Conservation (phyloP, 2,329 filamentous ascomycete genomes). For the Cordyceps cicadae region DNA sequence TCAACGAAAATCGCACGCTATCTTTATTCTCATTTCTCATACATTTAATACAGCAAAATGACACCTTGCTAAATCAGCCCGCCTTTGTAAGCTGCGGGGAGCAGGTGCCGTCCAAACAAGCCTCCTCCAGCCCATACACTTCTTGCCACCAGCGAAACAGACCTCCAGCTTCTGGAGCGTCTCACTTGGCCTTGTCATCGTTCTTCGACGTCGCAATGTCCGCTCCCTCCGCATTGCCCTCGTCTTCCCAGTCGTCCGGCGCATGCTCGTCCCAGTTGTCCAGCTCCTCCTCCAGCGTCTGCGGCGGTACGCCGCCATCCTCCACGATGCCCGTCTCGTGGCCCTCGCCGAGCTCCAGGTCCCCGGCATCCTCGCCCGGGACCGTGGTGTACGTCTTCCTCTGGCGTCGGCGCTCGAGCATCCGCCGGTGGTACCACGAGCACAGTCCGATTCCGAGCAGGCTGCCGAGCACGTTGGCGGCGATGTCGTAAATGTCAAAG, state of each 20-base stretch:
- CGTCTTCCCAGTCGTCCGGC: conserved; percentile 50
- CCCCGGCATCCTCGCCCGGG: conserved; percentile 52
- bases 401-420: conserved; percentile 78
- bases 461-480: conserved; percentile 79
- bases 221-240: conserved; percentile 29
- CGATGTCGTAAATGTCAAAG: conserved; percentile 75
- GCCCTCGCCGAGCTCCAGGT: conserved; percentile 69
- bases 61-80: neutral
- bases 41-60: neutral
- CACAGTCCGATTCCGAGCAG: conserved; percentile 63
- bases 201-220: conserved; percentile 15
- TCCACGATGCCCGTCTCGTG: conserved; percentile 59
- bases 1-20: neutral
- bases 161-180: neutral
- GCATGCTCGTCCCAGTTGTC: conserved; percentile 92
- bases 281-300: conserved; percentile 66
- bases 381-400: conserved; percentile 65
- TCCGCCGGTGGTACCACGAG: conserved; percentile 89
- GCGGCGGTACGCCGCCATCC: conserved; percentile 19
- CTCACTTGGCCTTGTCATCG: neutral
- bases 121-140: too few species aligned
- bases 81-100: neutral
- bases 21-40: conserved; percentile 5
- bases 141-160: neutral
- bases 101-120: too few species aligned